Conservation (phyloP, 306 rosid species). For the Ceratonia siliqua region DNA sequence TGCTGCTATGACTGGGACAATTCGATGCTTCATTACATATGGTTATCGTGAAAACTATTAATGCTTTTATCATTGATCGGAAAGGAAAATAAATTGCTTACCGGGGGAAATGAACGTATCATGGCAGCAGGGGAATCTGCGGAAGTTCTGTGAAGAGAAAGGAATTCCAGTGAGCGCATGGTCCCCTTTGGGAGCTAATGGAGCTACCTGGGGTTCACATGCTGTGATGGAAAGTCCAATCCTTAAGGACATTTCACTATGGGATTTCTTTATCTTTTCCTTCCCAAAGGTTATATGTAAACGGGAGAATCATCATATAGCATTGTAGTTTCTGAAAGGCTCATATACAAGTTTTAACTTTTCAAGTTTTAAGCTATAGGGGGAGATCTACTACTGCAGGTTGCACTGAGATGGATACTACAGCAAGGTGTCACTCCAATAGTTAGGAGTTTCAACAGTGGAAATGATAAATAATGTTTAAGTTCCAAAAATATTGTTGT, state of each 20-base stretch:
- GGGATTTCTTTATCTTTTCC: neutral
- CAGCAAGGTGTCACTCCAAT: constrained; percentile 44
- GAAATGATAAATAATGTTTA: too few relatives aligned
- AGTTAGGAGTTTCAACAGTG: constrained; percentile 51
- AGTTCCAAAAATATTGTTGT: too few relatives aligned
- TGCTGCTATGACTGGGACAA: neutral
- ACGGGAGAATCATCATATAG: too few relatives aligned
- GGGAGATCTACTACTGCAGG: constrained; percentile 37
- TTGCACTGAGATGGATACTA: constrained; percentile 52
- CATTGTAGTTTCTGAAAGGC: too few relatives aligned
- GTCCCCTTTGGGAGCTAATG: constrained; percentile 52
- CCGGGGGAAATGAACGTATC: constrained; percentile 51
- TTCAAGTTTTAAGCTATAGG: neutral
- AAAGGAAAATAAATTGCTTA: neutral
- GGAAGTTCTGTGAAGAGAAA: constrained; percentile 38
- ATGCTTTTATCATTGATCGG: neutral
- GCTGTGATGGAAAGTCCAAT: constrained; percentile 45
- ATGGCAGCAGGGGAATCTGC: constrained; percentile 45
- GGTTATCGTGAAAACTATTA: neutral
- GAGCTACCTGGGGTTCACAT: constrained; percentile 45
- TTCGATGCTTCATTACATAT: neutral
- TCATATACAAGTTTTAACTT: too few relatives aligned
- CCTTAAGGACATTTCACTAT: constrained; percentile 24
- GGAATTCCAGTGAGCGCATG: constrained; percentile 47
- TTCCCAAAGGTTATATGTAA: too few relatives aligned